Percentiles rank a stretch among this genome's conserved stretches.
phyloP scores from a whole-genome alignment of 1,284 basidiomycete species.

The Ustilago esculenta region DNA sequence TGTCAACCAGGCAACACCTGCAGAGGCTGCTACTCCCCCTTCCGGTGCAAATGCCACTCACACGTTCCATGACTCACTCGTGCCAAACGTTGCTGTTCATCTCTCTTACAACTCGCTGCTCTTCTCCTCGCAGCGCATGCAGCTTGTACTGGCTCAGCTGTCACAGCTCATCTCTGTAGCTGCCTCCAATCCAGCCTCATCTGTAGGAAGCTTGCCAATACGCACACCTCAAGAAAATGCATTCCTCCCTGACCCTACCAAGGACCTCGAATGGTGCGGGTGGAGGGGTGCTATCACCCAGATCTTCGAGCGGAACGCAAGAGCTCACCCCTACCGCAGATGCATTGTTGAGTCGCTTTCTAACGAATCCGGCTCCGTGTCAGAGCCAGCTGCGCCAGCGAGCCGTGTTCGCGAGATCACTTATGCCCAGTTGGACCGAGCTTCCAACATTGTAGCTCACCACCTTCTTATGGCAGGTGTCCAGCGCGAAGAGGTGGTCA shows the following conservation, averaged over 20 bases:
- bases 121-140: conserved; percentile 83
- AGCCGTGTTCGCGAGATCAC: conserved; percentile 74
- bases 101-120: conserved; percentile 93
- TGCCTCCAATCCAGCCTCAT: conserved; percentile 71
- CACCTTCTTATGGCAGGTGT: conserved; percentile 86
- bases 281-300: conserved; percentile 94
- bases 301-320: conserved; percentile 69
- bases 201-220: conserved; percentile 59
- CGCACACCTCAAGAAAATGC: conserved; percentile 74
- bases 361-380: conserved; percentile 69
- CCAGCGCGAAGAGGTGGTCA: conserved; percentile 93
- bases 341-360: conserved; percentile 72
- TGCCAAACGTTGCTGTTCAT: conserved; percentile 76
- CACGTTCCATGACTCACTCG: conserved; percentile 69
- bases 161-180: conserved; percentile 78
- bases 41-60: conserved; percentile 14
- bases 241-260: conserved; percentile 84
- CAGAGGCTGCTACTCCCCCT: conserved; percentile 15
- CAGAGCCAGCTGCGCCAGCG: conserved; percentile 73
- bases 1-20: not conserved
- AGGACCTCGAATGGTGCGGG: conserved; percentile 94
- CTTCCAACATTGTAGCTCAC: conserved; percentile 90
- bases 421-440: conserved; percentile 83
- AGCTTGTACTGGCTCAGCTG: conserved; percentile 85
- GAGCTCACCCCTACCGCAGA: conserved; percentile 57